Base-by-base conservation (phyloP, 2,329 filamentous ascomycete genomes). In the Cercospora sp. region DNA sequence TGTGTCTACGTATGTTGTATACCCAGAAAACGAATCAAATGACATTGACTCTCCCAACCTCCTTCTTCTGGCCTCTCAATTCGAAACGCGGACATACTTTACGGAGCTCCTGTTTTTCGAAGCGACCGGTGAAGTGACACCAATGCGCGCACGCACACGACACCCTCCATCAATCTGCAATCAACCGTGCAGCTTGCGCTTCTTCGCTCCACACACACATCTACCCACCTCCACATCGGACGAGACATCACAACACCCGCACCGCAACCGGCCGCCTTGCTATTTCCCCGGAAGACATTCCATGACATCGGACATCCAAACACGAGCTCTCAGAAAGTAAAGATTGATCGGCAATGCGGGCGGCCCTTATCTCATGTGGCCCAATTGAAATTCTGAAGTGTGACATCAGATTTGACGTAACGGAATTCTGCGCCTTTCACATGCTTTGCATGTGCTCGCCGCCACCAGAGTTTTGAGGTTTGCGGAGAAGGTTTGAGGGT, bases 381-480 rank as follows among this genome's bases (percentile, higher is more conserved):
- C 36, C 36, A 39, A 39, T 1, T 20, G 48, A 26, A 28, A 28
- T 53, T 28, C 20, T 53, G 48, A 53, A 53, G 16, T 31, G 30
- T 59, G 55, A 59, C 55, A 59, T 59, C 55, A 59, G 55, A 59
- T 59, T 59, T 59, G 55, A 59, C 55, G 55, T 59, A 59, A 59
- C 30, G 55, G 18, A 31, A 57, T 28, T 28, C 18, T 53, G 48
- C 20, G 12, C 23, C 20, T 51, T 51, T 51, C 45, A 26, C 45
- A 51, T 51, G 45, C 45, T 48, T 48, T 51, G 45, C 45, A 51
- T 18, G 42, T 48, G 45, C 45, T 51, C 6, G 45, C 18, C 45
- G 45, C 45, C 45, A 13, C 45, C 45, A 20, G 45, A 51, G 18
- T 23, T 51, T 13, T 1, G 45, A 12, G 5, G 10, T 3, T 55